Evolutionary conservation across 192 early-diverging fungal genomes (phyloP).

Genomic region (Dissophora globulifera): DNA sequence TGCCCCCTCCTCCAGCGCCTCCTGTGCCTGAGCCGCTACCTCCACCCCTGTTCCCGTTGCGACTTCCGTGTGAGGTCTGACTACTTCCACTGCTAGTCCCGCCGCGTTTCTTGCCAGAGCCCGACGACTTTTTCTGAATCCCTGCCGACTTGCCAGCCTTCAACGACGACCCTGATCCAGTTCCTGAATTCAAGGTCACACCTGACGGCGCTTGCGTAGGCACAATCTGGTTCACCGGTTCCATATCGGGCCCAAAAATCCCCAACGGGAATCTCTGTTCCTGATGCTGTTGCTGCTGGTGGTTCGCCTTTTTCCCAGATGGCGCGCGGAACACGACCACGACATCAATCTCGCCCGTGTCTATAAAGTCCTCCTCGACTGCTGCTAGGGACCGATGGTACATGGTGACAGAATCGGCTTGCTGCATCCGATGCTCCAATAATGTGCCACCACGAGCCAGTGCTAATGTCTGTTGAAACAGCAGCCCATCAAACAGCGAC

Average conservation of each 20-base stretch:
- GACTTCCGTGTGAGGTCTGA: background rate
- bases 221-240: conserved; percentile 25
- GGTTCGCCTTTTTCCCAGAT: background rate
- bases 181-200: too few species aligned
- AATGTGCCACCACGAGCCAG: conserved; percentile 48
- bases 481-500: conserved; percentile 44
- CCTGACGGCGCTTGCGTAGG: background rate
- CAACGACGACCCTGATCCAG: background rate
- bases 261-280: background rate
- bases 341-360: conserved; percentile 49
- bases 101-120: conserved; percentile 33
- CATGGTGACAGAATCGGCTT: conserved; percentile 17
- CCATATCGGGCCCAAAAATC: conserved; percentile 50
- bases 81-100: background rate
- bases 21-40: background rate
- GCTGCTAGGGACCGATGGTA: conserved; percentile 41
- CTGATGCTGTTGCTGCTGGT: conserved; percentile 1
- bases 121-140: conserved; percentile 41
- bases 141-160: conserved; percentile 22
- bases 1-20: background rate
- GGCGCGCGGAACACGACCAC: conserved; percentile 38
- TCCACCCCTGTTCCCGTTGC: background rate
- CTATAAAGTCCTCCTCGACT: conserved; percentile 48
- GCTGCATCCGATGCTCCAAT: conserved; percentile 38
- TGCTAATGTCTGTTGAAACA: conserved; percentile 48